Base-by-base conservation (phyloP, 106 monocot genomes). In the Posidonia australis region DNA sequence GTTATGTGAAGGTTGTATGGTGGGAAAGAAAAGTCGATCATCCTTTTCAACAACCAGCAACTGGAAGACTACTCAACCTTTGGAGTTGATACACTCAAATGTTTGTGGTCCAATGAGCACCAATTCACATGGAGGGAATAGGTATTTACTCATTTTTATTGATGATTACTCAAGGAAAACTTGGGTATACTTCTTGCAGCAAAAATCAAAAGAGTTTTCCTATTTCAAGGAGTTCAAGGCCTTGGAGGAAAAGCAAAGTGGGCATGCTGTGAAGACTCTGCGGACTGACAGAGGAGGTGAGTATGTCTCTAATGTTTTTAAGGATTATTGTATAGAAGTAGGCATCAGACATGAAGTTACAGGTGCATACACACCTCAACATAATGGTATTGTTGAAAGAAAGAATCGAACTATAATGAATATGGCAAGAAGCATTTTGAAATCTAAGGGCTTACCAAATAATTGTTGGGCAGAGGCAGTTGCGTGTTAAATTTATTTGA, bases 61-160 rank as follows among this genome's bases (percentile, higher is more conserved):
- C 7, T 55, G 54, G 54, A 67, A 32, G 41, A 32, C 32, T 17
- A 67, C n/a, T 14, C 20, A 54, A 67, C 17, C 9, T 10, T 51
- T 67, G 11, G 17, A 67, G 54, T 20, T 67, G 13, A 42, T 67
- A 27, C 67, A 67, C 36, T 51, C 54, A 32, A 54, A 67, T 41
- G 28, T 67, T 1, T 67, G 54, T 51, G 54, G 67, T 5, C 54
- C 54, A 31, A 30, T 67, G 29, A 36, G 12, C 6, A 18, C 43
- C 1, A 32, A 28, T 20, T 54, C 67, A 19, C 20, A 43, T 20
- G 36, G 54, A 1, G 11, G 36, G 13, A 55, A 36, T 2, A 67
- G 32, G 54, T 67, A 67, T 67, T 28, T 32, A 7, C 20, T 67
- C 32, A 53, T 11, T 52, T 67, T 67, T 67, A 67, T 54, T 55